phyloP scores from a whole-genome alignment of 2,329 filamentous ascomycete genomes.

The Epichloe elymi region DNA sequence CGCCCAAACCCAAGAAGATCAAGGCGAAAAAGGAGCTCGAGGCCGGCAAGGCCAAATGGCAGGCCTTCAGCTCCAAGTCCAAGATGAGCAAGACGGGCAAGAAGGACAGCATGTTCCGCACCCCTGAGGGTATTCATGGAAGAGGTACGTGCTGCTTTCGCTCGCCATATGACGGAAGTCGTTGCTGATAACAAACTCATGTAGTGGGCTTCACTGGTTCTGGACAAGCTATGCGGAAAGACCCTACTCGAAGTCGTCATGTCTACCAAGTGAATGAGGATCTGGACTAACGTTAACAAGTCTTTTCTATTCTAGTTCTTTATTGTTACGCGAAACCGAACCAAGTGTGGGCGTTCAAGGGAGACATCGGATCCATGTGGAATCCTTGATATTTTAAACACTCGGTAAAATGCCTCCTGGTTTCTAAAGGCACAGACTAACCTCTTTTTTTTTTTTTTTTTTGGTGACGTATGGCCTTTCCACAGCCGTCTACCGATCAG shows the following conservation, averaged over 20 bases:
- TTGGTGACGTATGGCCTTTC: slow-evolving; percentile 3
- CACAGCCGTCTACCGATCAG: slow-evolving; percentile 1
- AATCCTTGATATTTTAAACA: slow-evolving; percentile 13
- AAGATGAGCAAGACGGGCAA: slow-evolving; percentile 56
- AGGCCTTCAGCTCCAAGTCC: slow-evolving; percentile 73
- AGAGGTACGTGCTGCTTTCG: slow-evolving; percentile 48
- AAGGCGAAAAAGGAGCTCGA: slow-evolving; percentile 87
- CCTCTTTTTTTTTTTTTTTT: slow-evolving; percentile 11
- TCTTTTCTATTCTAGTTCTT: not conserved
- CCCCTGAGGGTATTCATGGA: slow-evolving; percentile 71
- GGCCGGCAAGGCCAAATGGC: slow-evolving; percentile 85
- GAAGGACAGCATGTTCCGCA: slow-evolving; percentile 96
- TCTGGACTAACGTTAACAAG: slow-evolving; percentile 40
- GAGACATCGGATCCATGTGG: slow-evolving; percentile 8
- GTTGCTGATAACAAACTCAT: slow-evolving; percentile 11
- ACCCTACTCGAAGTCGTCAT: slow-evolving; percentile 67
- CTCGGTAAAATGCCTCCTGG: slow-evolving; percentile 21
- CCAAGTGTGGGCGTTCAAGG: slow-evolving; percentile 10
- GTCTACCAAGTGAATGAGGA: slow-evolving; percentile 71
- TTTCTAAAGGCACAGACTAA: slow-evolving; percentile 30
- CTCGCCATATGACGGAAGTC: not conserved
- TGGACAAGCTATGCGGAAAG: slow-evolving; percentile 91
- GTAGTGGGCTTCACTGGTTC: slow-evolving; percentile 92
- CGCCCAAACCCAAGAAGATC: slow-evolving; percentile 73
- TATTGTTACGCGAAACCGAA: slow-evolving; percentile 1